These are phyloP conservation scores for Fragaria ananassa DNA, from an alignment of 306 rosid species.

Conservation along the genomic window DNA sequence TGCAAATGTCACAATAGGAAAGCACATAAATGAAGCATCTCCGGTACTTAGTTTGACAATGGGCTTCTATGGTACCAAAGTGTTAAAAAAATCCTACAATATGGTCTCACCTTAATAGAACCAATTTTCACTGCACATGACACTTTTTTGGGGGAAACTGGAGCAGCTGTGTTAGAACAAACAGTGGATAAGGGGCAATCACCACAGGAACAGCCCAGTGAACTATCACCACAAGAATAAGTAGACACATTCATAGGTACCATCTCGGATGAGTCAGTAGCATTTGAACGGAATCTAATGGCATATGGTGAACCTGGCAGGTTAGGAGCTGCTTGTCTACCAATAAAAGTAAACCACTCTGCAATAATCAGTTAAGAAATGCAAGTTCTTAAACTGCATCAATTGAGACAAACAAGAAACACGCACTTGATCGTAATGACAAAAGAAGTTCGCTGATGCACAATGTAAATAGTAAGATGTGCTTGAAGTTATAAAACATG, in stretches of 20 bases:
- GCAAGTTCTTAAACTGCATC: conserved; percentile 17
- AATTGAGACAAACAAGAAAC: conserved; percentile 12
- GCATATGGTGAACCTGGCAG: conserved; percentile 85
- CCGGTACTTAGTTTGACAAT: background rate
- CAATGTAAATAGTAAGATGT: background rate
- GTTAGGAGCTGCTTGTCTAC: conserved; percentile 56
- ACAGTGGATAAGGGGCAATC: conserved; percentile 85
- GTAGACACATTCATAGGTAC: conserved; percentile 87
- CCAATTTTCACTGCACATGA: conserved; percentile 79
- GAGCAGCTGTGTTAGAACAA: conserved; percentile 61
- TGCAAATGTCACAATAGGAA: conserved; percentile 42
- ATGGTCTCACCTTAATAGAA: conserved; percentile 64
- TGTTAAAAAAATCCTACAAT: background rate
- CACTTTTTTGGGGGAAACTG: conserved; percentile 43
- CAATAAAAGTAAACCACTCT: conserved; percentile 92
- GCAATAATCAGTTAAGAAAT: conserved; percentile 38
- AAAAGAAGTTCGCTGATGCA: conserved; percentile 6
- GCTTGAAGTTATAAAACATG: background rate
- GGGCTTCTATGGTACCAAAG: background rate
- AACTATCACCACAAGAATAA: conserved; percentile 84
- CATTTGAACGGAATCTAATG: conserved; percentile 54
- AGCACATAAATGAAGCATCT: conserved; percentile 27
- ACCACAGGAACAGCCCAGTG: conserved; percentile 97
- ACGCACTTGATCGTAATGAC: conserved; percentile 22
- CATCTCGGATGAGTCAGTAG: conserved; percentile 62